Percentiles rank a stretch among this genome's conserved stretches.
These are phyloP conservation scores for Ophioceras dolichostomum DNA, from an alignment of 2,329 filamentous ascomycete species.

Conservation along the genomic window DNA sequence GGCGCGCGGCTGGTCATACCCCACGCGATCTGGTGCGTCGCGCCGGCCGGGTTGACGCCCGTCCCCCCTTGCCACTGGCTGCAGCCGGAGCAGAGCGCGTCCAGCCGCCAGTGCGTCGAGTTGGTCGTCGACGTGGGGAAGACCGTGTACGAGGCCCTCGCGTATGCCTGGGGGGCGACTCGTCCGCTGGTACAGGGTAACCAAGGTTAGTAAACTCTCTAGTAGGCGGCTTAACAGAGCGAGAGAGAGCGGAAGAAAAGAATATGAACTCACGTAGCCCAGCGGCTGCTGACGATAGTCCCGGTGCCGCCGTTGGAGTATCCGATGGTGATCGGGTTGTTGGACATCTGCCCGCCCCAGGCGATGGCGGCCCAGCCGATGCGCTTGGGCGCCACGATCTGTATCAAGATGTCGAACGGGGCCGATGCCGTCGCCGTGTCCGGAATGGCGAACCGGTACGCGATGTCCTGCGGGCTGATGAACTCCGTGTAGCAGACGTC, in stretches of 20 bases:
- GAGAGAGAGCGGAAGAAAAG: not conserved
- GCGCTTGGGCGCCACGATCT: slow-evolving; percentile 23
- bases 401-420: slow-evolving; percentile 23
- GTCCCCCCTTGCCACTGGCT: slow-evolving; percentile 17
- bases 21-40: slow-evolving; percentile 12
- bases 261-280: slow-evolving; percentile 20
- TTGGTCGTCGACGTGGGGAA: slow-evolving; percentile 22
- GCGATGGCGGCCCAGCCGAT: slow-evolving; percentile 27
- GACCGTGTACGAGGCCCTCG: slow-evolving; percentile 18
- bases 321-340: slow-evolving; percentile 25
- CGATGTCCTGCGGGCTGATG: slow-evolving; percentile 11
- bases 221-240: too few relatives aligned
- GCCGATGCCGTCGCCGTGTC: slow-evolving; percentile 14
- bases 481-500: slow-evolving; percentile 18
- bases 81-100: slow-evolving; percentile 23
- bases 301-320: slow-evolving; percentile 21
- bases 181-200: not conserved
- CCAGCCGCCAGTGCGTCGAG: slow-evolving; percentile 26
- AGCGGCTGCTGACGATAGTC: slow-evolving; percentile 23
- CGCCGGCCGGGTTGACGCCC: slow-evolving; percentile 12
- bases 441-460: slow-evolving; percentile 16
- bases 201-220: too few relatives aligned
- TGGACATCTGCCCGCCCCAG: slow-evolving; percentile 28
- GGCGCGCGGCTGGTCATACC: slow-evolving; percentile 11
- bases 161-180: slow-evolving; percentile 16